These are phyloP conservation scores for Saccharomycopsis schoenii DNA, from an alignment of 805 yeast species.

Conservation along the genomic window DNA sequence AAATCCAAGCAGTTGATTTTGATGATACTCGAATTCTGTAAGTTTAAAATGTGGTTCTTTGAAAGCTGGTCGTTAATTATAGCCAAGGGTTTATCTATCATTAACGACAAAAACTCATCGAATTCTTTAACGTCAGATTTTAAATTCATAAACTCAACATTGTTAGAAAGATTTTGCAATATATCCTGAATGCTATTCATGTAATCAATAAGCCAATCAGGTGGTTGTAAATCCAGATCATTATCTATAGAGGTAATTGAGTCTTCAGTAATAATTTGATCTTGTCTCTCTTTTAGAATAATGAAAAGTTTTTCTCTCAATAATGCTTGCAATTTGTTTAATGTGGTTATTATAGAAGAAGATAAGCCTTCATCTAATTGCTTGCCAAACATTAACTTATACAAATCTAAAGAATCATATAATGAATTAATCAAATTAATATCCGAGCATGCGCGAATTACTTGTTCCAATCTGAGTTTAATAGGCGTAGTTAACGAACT, in stretches of 20 bases:
- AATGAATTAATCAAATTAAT: constrained; percentile 47
- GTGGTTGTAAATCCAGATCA: constrained; percentile 51
- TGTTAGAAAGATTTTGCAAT: constrained; percentile 34
- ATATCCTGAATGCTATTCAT: constrained; percentile 50
- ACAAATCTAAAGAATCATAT: constrained; percentile 54
- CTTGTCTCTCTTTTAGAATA: constrained; percentile 28
- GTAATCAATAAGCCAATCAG: constrained; percentile 73
- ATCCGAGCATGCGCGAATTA: constrained; percentile 54
- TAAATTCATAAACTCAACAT: constrained; percentile 32
- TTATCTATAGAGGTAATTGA: constrained; percentile 25
- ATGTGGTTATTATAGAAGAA: constrained; percentile 21
- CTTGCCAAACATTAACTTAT: constrained; percentile 50
- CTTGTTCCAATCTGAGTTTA: constrained; percentile 56
- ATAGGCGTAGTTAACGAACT: constrained; percentile 48
- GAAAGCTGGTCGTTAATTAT: constrained; percentile 23
- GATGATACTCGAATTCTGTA: constrained; percentile 31
- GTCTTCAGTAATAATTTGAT: constrained; percentile 27
- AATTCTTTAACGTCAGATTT: constrained; percentile 26
- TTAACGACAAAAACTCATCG: constrained; percentile 28
- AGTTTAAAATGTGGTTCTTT: constrained; percentile 21
- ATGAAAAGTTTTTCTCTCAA: constrained; percentile 32
- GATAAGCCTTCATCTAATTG: constrained; percentile 20
- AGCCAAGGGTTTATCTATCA: constrained; percentile 34
- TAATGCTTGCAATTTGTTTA: constrained; percentile 28
- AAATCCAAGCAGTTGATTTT: constrained; percentile 53